Conservation (phyloP, 2,329 filamentous ascomycete species). For the Colletotrichum sp. region DNA sequence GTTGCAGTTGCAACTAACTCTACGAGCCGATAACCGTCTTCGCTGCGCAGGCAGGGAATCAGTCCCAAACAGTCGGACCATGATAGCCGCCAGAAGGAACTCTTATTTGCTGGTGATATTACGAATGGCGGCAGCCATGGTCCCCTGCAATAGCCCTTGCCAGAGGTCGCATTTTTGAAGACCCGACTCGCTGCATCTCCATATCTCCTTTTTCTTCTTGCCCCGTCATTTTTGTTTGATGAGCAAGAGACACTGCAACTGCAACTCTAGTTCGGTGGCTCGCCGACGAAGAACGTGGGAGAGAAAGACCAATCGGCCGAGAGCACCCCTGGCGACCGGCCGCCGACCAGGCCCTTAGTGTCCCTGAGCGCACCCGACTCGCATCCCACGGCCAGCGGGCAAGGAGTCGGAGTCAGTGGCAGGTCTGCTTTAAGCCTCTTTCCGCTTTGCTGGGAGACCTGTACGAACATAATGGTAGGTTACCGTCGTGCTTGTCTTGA, state of each 20-base stretch:
- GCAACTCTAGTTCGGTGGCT: background rate
- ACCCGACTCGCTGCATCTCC: background rate
- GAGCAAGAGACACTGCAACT: background rate
- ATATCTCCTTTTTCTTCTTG: background rate
- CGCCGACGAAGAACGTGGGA: background rate
- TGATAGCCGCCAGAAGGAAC: background rate
- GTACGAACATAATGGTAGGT: background rate
- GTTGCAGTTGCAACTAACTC: slow-evolving; percentile 2
- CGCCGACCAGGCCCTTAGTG: background rate
- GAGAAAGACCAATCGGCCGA: slow-evolving; percentile 11
- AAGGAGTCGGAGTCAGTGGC: background rate
- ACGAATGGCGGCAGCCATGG: background rate
- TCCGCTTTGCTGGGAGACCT: background rate
- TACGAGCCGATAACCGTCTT: background rate
- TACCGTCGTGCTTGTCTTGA: background rate
- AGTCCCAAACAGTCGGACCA: background rate
- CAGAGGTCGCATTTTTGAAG: background rate
- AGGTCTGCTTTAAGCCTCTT: background rate
- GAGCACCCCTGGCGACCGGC: background rate
- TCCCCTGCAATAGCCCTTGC: background rate
- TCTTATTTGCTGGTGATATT: background rate
- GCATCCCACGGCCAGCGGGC: background rate
- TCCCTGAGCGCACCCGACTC: background rate
- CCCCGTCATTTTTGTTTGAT: background rate
- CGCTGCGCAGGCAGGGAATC: background rate